These are phyloP conservation scores for Tulasnella sp. DNA, from an alignment of 768 basidiomycete species.

Conservation along the genomic window DNA sequence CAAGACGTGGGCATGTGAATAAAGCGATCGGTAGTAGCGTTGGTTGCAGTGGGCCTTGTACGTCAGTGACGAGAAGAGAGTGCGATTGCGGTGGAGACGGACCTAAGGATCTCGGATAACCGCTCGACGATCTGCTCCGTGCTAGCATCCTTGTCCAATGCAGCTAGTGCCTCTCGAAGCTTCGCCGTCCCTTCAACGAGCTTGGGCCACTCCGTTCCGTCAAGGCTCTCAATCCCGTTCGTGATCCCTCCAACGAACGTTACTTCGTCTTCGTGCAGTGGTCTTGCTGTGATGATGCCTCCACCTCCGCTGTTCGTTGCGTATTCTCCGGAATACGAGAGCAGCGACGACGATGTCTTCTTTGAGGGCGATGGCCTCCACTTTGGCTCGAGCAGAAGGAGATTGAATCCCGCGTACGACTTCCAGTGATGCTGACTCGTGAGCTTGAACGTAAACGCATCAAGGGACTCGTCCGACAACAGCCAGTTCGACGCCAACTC, in stretches of 20 bases:
- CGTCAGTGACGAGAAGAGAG: conserved; percentile 14
- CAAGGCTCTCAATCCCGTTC: conserved; percentile 71
- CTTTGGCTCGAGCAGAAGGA: conserved; percentile 58
- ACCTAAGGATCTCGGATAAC: conserved; percentile 72
- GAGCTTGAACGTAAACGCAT: conserved; percentile 55
- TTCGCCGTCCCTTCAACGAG: conserved; percentile 58
- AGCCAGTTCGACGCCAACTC: conserved; percentile 70
- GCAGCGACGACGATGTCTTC: conserved; percentile 29
- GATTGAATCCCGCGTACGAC: conserved; percentile 78
- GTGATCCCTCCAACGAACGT: conserved; percentile 62
- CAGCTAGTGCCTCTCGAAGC: conserved; percentile 46
- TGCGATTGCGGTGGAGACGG: conserved; percentile 46
- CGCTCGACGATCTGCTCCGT: conserved; percentile 60
- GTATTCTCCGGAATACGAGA: conserved; percentile 58
- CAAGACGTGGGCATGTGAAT: neutral
- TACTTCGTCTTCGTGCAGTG: conserved; percentile 56
- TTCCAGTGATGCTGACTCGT: conserved; percentile 48
- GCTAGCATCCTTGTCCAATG: conserved; percentile 45
- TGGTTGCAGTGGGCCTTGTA: neutral
- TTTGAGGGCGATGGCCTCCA: conserved; percentile 2
- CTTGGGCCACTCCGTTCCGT: conserved; percentile 72
- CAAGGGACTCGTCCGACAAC: conserved; percentile 46
- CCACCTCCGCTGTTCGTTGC: conserved; percentile 76
- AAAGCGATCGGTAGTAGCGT: neutral
- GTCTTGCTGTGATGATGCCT: conserved; percentile 56